Evolutionary conservation across 2,329 filamentous ascomycete genomes (phyloP), one percentile per base, ranked within the genome.

Genomic region (Chaetothyriales sp.): DNA sequence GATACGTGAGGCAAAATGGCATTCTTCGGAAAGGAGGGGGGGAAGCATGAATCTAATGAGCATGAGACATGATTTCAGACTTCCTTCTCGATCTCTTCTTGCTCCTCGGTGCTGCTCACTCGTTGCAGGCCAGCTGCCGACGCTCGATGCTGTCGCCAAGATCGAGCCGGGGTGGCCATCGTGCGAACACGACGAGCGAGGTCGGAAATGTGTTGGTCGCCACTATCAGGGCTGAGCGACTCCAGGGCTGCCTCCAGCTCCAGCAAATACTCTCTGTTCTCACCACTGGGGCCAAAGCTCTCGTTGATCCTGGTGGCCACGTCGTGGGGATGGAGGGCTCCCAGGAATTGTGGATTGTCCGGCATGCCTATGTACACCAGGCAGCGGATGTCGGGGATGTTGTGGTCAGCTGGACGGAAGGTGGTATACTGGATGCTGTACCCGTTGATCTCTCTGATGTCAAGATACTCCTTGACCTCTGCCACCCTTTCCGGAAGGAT

Each of bases 391-490:
- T 73, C 67, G 37, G 44, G 52, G 28, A 56, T 46, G 10, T 46
- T 53, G 48, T 58, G 43, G 10, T 67, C 57, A 3, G 78, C 74
- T 5, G 83, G 81, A 61, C 89, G 75, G 67, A 97, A 95, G 0
- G 85, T 81, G 25, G 89, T 87, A 67, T 89, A 87, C 69, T 95
- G 89, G 59, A 95, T 94, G 50, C 83, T 86, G 70, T 98, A 98
- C 22, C 92, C 92, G 70, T 97, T 95, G 65, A 97, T 95, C 69
- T 98, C 92, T 46, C 92, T 83, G 58, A 95, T 90, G 68, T 97
- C 89, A 47, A 98, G 85, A 66, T 95, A 95, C 53, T 82, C 77
- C 60, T 86, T 83, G 3, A 95, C 90, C 70, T 90, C 83, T 54
- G 81, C 76, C 19, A 94, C 88, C 59, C 82, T 77, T 1, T 78